phyloP scores from a whole-genome alignment of 371 early-diverging fungal genomes.

The Coemansia sp. region DNA sequence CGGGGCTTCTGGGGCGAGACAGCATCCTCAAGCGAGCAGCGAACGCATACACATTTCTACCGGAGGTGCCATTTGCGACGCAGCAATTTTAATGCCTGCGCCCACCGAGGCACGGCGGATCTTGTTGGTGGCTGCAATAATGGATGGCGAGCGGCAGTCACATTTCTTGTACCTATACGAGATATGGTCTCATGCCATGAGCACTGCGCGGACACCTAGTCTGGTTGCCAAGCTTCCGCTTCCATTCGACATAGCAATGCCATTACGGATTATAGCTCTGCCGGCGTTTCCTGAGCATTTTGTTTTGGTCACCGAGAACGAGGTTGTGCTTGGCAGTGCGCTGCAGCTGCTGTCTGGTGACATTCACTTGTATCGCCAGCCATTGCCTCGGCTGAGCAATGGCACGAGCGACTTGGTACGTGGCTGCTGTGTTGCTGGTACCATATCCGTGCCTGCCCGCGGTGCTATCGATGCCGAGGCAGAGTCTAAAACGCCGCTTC shows the following conservation, averaged over 20 bases:
- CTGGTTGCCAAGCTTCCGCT: constrained; percentile 35
- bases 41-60: constrained; percentile 1
- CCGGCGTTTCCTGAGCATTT: constrained; percentile 31
- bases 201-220: neutral
- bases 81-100: constrained; percentile 20
- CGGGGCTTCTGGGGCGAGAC: neutral
- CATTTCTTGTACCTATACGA: constrained; percentile 24
- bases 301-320: constrained; percentile 21
- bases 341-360: constrained; percentile 41
- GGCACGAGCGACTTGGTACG: constrained; percentile 11
- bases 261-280: constrained; percentile 27
- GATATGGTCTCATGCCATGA: constrained; percentile 7
- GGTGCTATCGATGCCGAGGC: neutral
- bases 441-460: neutral
- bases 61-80: constrained; percentile 30
- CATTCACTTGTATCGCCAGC: constrained; percentile 21
- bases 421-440: constrained; percentile 26
- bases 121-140: constrained; percentile 27
- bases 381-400: constrained; percentile 1
- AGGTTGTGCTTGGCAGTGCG: constrained; percentile 23
- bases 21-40: neutral
- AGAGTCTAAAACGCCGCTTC: neutral
- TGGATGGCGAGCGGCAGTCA: constrained; percentile 10
- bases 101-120: constrained; percentile 22
- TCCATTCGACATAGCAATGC: constrained; percentile 19